Evolutionary conservation across 1,139 yeast species (phyloP), one percentile per base, ranked within the genome.

Genomic region (Taiozyma onychis): DNA sequence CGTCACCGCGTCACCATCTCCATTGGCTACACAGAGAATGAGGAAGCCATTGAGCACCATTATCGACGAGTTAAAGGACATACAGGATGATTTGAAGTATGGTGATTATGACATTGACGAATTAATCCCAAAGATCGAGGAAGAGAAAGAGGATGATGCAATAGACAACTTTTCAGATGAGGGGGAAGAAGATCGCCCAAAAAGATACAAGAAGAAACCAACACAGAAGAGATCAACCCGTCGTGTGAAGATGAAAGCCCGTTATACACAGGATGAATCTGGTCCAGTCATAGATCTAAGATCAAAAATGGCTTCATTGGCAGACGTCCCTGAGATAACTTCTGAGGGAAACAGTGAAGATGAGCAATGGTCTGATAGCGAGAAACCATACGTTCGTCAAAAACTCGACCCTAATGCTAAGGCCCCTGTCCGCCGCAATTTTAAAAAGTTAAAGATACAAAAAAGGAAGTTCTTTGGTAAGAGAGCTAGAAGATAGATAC

Each of bases 161-260:
- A 13, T 4, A 4, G 37, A 18, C 18, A 18, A 18, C 18, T 28
- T 9, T 28, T 28, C 32, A 5, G 7, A 16, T 6, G 56, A 50
- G 4, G 59, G 53, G 3, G 49, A 54, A 4, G 65, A 54, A 6
- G 65, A 50, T 22, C 60, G 42, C 26, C 64, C 55, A 13, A 61
- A 55, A 9, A 57, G 51, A 34, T 57, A 58, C 51, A 55, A 53
- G 51, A 70, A 66, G 60, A 69, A 70, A 51, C 71, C 71, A 66
- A 72, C 66, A 69, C 85, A 79, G 47, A 85, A 84, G 68, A 70
- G 91, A 61, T 77, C 82, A 4, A 83, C 89, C 0, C 71, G 85
- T 56, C 72, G 85, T 51, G 81, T 79, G 63, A 78, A 77, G 52
- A 75, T 83, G 65, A 77, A 75, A 53, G 80, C 83, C 1, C 61